Evolutionary conservation across 192 early-diverging fungal species (phyloP), one percentile per base, ranked within the genome.

Genomic region (Coemansia biformis): DNA sequence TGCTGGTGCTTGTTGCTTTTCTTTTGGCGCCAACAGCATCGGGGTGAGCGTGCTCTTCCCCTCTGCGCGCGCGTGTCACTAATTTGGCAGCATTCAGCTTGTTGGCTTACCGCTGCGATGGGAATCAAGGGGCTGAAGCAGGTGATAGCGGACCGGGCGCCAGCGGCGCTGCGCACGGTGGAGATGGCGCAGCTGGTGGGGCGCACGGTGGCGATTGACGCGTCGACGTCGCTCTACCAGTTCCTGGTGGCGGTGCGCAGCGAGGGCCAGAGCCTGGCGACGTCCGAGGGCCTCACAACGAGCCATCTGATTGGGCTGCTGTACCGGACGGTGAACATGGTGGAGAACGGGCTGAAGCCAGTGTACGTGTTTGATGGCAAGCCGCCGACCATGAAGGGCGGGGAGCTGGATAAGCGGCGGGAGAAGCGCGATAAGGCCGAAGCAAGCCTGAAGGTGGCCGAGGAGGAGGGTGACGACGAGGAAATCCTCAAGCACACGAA

Each of bases 291-390:
- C 36, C 90, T 92, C 52, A 92, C 91, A 0, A 99, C 96, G 15
- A 91, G 90, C 78, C 96, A 99, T 62, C 78, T 99, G 31, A 89
- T 96, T 79, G 96, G 96, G 4, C 83, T 95, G 65, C 88, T 99
- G 40, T 93, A 99, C 66, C 87, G 96, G 10, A 97, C 93, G 1
- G 86, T 96, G 24, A 82, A 89, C 31, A 96, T 99, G 92, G 78
- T 96, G 1, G 93, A 99, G 50, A 92, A 85, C 46, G 96, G 96
- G 21, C 85, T 99, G 52, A 96, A 96, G 66, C 93, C 93, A 0
- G 75, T 86, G 1, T 99, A 99, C 66, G 93, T 99, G 22, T 99
- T 99, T 77, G 96, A 99, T 64, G 96, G 96, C 45, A 94, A 94
- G 54, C 93, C 96, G 24, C 96, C 96, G 5, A 83, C 62, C 0